Percentiles rank a stretch among this genome's conserved stretches.
Evolutionary conservation across 1,139 yeast species (phyloP).

Genomic region (Pichia sp.): DNA sequence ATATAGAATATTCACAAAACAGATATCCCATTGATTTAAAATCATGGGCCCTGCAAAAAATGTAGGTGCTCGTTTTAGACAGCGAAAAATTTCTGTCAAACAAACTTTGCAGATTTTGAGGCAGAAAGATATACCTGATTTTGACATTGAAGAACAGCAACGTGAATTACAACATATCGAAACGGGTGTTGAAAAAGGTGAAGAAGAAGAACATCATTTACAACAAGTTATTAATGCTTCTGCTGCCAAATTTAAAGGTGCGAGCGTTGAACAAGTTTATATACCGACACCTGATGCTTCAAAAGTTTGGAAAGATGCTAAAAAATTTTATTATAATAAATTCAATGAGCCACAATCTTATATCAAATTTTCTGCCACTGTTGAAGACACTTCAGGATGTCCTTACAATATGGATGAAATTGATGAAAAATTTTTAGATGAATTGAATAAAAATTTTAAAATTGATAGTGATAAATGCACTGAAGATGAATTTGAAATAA

Average conservation of each 20-base stretch:
- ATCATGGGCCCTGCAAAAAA: conserved; percentile 28
- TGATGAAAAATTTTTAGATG: conserved; percentile 63
- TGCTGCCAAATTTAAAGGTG: conserved; percentile 51
- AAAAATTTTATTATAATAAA: conserved; percentile 59
- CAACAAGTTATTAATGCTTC: conserved; percentile 85
- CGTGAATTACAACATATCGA: conserved; percentile 87
- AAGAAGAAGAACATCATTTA: conserved; percentile 94
- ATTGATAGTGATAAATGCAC: conserved; percentile 37
- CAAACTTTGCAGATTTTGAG: conserved; percentile 77
- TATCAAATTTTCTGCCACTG: conserved; percentile 87
- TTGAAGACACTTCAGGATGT: conserved; percentile 87
- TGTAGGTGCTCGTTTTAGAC: conserved; percentile 72
- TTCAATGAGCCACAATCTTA: conserved; percentile 73
- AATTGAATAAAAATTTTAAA: conserved; percentile 36
- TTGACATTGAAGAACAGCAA: conserved; percentile 69
- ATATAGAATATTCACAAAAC: no score
- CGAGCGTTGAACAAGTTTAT: conserved; percentile 57
- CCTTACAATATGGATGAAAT: conserved; percentile 86
- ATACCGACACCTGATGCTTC: conserved; percentile 98
- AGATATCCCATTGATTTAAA: neutral
- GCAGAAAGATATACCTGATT: conserved; percentile 74
- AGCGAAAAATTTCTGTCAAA: conserved; percentile 84
- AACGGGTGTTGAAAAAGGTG: conserved; percentile 97
- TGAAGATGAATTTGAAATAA: conserved; percentile 81
- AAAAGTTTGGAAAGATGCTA: conserved; percentile 70